Percentiles rank a stretch among this genome's conserved stretches.
Conservation (phyloP, 2,329 filamentous ascomycete genomes). For the Phoma sp. region DNA sequence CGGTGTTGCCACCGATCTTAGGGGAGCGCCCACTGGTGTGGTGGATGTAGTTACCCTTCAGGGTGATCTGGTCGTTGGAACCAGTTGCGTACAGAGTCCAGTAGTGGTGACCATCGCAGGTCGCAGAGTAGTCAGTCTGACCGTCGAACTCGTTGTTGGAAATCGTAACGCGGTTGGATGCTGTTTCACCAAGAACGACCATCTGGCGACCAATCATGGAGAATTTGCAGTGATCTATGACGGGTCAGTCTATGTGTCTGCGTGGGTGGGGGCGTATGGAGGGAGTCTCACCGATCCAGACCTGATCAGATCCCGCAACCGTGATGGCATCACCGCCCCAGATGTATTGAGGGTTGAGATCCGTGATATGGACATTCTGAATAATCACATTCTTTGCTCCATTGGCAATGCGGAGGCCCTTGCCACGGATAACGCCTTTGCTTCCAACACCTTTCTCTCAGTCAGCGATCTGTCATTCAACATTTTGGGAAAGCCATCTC, state of each 20-base stretch:
- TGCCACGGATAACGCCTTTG: slow-evolving; percentile 50
- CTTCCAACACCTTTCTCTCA: slow-evolving; percentile 26
- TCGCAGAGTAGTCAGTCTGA: slow-evolving; percentile 23
- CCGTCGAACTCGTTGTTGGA: slow-evolving; percentile 33
- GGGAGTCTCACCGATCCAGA: slow-evolving; percentile 39
- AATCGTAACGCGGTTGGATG: slow-evolving; percentile 26
- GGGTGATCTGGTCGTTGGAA: slow-evolving; percentile 26
- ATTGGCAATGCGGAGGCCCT: slow-evolving; percentile 46
- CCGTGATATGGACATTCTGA: slow-evolving; percentile 49
- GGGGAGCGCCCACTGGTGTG: slow-evolving; percentile 30
- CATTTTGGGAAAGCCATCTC: slow-evolving; percentile 6
- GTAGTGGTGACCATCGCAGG: slow-evolving; percentile 33
- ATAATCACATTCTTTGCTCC: slow-evolving; percentile 45
- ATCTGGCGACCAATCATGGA: slow-evolving; percentile 27
- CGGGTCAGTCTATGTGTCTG: neutral
- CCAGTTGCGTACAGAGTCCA: slow-evolving; percentile 28
- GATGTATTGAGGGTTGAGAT: slow-evolving; percentile 48
- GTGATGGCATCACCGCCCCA: slow-evolving; percentile 50
- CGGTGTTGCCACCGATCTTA: slow-evolving; percentile 24
- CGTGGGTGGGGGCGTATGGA: neutral
- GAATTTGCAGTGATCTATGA: slow-evolving; percentile 28
- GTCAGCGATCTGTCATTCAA: neutral
- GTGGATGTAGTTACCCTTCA: slow-evolving; percentile 34
- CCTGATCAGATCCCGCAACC: slow-evolving; percentile 35
- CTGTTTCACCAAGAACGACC: slow-evolving; percentile 23